Percentiles rank a stretch among this genome's conserved stretches.
phyloP scores from a whole-genome alignment of 345 rosid species.

The Sisymbrium altissimum region DNA sequence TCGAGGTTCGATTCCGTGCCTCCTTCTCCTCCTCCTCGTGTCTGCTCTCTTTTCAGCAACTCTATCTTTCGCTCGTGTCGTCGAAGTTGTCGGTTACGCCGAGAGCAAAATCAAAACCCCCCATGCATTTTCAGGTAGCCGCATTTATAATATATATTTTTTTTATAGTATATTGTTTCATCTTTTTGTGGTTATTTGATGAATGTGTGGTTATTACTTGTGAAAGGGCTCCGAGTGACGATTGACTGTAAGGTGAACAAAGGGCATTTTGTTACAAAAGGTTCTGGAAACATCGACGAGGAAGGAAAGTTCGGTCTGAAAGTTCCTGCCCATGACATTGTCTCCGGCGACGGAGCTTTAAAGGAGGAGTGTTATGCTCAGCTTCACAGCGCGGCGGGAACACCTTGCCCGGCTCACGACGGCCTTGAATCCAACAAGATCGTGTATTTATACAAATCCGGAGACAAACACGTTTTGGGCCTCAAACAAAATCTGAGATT shows the following conservation, averaged over 20 bases:
- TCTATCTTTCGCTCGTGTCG: constrained; percentile 41
- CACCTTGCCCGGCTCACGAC: constrained; percentile 59
- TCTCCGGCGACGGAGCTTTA: constrained; percentile 47
- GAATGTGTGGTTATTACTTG: neutral
- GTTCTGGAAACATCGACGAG: constrained; percentile 51
- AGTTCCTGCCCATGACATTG: constrained; percentile 45
- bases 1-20: constrained; percentile 45
- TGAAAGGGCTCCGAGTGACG: constrained; percentile 61
- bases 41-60: constrained; percentile 34
- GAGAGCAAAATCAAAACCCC: constrained; percentile 53
- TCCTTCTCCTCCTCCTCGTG: constrained; percentile 22
- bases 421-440: constrained; percentile 57
- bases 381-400: constrained; percentile 58
- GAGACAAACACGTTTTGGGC: constrained; percentile 53
- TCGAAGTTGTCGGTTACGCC: constrained; percentile 62
- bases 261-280: constrained; percentile 56
- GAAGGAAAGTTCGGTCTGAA: constrained; percentile 60
- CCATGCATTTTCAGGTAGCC: constrained; percentile 62
- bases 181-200: neutral
- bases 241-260: constrained; percentile 62
- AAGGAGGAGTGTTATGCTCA: constrained; percentile 84
- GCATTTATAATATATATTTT: too few relatives aligned
- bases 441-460: constrained; percentile 39
- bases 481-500: constrained; percentile 55
- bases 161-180: neutral